Base-by-base conservation (phyloP, 1,284 basidiomycete species). In the Clitocybe nebularis region DNA sequence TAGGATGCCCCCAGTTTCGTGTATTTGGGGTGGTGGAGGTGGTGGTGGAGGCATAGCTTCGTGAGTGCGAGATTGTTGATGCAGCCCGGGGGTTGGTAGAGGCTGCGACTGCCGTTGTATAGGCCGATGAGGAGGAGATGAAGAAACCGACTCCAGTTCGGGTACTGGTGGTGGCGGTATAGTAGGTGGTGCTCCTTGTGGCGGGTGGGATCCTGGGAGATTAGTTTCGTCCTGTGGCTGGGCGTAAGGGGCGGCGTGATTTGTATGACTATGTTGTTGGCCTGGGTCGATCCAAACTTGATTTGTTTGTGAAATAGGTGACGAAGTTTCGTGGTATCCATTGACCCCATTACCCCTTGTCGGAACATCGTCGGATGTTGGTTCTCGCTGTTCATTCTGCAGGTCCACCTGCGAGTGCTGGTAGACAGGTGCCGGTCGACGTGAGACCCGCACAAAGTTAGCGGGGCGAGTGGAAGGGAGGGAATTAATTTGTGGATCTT, bases 1-100 rank as follows among this genome's bases (percentile, higher is more conserved):
- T 51, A 89, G 52, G 32, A 92, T 81, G 0, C 80, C 77, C 1
- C 82, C 83, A 3, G 45, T 46, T 30, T 48, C 41, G 21, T 48
- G 43, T 19, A 42, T 11, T 2, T 49, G 39, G 4, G 52, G 49
- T n/a, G 46, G 55, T 8, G 58, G 60, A 16, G 57, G 55, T 43
- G 57, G 59, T 6, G 56, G 59, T 2, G 60, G 60, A 5, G 48
- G 52, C 1, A 50, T 47, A 36, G 52, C 53, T 37, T 50, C 44
- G 5, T 50, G 23, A 10, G 23, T 33, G 21, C 20, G 13, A 5
- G 32, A 34, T 13, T 46, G 42, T 13, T 46, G 41, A 19, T 47
- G 45, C 20, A 29, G 39, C 5, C 5, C 28, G 4, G 53, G 53
- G 5, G 23, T 43, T 11, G 53, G 53, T 36, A 55, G 26, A 7